Evolutionary conservation across 257 asterid genomes (phyloP), one percentile per base, ranked within the genome.

Genomic region (Salvia rosmarinus): DNA sequence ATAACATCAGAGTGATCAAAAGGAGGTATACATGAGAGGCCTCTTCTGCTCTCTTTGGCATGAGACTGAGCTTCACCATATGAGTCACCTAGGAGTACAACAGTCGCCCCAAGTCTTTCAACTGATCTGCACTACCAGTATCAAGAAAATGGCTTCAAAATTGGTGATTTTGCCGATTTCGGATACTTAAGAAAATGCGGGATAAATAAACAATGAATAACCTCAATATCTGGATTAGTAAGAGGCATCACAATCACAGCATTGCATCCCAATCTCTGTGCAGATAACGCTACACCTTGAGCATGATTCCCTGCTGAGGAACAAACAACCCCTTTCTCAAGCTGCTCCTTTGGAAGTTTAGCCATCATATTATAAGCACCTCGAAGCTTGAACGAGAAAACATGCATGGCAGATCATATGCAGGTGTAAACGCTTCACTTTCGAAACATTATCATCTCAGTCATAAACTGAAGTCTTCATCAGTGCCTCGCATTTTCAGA

Each of bases 341-440:
- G 72, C 80, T 81, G 93, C 72, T 86, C 88, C 50, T 78, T 87
- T 17, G 95, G 83, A 75, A 91, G 86, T 78, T 83, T 91, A 6
- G 96, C 96, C 97, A 91, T 91, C 97, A 91, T 91, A 76, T 91
- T 89, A 75, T 91, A 91, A 60, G 97, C 97, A 46, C 97, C 97
- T 64, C 97, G 86, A 72, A 91, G 86, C 86, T 91, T 91, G 83
- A 91, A 91, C 4, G 97, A 91, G 58, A 91, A 91, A 40, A 91
- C 97, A 96, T 91, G 80, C 64, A 76, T 64, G 43, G 37, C 35
- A 68, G 49, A 13, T 62, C 49, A 55, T 67, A 35, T 17, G 72
- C 39, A 49, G 32, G 55, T 1, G 6, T 51, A 54, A 54, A 61
- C 3, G 9, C n/a, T 69, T 68, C 21, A 10, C 35, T 32, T 42